Evolutionary conservation across 23 red algal genomes (phyloP), one percentile per base, ranked within the genome.

Genomic region (Gracilaria caudata): DNA sequence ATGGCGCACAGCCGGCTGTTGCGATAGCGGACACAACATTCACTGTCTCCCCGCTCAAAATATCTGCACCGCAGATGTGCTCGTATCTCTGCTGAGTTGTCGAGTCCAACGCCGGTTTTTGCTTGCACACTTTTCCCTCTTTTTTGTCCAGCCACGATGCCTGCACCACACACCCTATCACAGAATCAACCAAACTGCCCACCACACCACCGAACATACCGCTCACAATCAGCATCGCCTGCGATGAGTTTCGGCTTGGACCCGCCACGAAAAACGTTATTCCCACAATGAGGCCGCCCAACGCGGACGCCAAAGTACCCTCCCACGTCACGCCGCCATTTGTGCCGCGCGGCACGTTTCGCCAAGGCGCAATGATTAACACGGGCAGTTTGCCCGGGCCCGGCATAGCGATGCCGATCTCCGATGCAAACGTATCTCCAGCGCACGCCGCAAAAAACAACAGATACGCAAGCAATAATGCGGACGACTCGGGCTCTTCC

Each of bases 401-500:
- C 41, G 64, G 63, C 70, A 77, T 73, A 3, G 65, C 88, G 39
- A 83, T 81, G 40, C 88, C 88, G n/a, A 92, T 49, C 59, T 92
- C 88, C 20, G 88, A 92, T 13, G 88, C 37, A 44, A 82, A 92
- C 38, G 88, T 92, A 59, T 92, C 88, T 19, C 88, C 88, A 24
- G 76, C 78, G 43, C 78, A 92, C 21, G 78, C 88, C n/a, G 88
- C 88, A 54, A 92, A 92, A 51, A 92, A 92, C 36, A 82, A 39
- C 63, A 92, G 0, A 55, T 73, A 92, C 25, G 78, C 56, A 29
- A 92, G 38, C 35, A 71, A 57, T 30, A 92, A 47, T n/a, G 28
- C 26, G 61, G 77, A 81, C 21, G 51, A 23, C 14, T 34, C 28
- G 6, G n/a, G 37, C 37, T 75, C 43, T 4, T 45, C 32, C 40